Evolutionary conservation across 352 stramenopile genomes (phyloP), one percentile per base, ranked within the genome.

Genomic region (Pythium utonaiense): DNA sequence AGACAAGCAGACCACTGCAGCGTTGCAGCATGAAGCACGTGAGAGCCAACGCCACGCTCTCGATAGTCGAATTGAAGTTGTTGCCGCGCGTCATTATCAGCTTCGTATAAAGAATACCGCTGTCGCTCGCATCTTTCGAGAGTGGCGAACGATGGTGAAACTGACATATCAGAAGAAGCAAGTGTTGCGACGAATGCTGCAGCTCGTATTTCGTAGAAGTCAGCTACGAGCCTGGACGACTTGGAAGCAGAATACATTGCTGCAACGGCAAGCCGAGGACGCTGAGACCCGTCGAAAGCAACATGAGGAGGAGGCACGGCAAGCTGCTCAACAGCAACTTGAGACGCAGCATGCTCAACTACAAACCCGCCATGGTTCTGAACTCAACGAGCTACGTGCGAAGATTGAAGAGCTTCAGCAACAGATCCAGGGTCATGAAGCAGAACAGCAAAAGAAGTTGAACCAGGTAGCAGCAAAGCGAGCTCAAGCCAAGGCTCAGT

Each of bases 161-260:
- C 27, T 22, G 33, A 17, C 19, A 13, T 28, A 9, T 4, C 24
- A 44, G 33, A 54, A 52, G 21, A 57, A 41, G 16, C 44, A 27
- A n/a, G 44, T 44, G 5, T 24, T 67, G 1, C 6, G 36, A 2
- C 59, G 60, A 5, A 56, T 66, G 16, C 25, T 66, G 9, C 24
- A 52, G 31, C 17, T 44, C 5, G 10, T 53, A 19, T 56, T 53
- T 27, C 41, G 34, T 1, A 51, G 51, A 1, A 13, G 48, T 22
- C 64, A 64, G 31, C 17, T 33, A 12, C 42, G 34, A 34, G 57
- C 53, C 4, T 71, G 53, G 60, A 41, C 28, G 28, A 64, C 50
- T 6, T 71, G 58, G 53, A 38, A 22, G 16, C 42, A 60, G 19
- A 36, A 34, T 8, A 57, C 52, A 0, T 7, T 22, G 14, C 6